A percentile compares a stretch with the other conserved stretches of the same genome.
Evolutionary conservation across 768 basidiomycete species (phyloP).

Genomic region (Suillus subaureus): DNA sequence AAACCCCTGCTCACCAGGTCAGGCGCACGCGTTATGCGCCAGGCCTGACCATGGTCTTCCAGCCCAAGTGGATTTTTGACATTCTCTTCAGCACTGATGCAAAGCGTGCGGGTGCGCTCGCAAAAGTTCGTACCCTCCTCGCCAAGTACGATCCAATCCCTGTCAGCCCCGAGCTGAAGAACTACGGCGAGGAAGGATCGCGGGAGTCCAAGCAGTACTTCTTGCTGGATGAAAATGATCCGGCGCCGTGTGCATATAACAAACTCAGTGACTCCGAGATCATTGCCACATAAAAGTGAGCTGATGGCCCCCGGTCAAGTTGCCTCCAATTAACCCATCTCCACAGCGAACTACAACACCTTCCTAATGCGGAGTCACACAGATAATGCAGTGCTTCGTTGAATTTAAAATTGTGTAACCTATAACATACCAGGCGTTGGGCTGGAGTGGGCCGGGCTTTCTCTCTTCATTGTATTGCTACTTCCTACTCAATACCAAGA

Average conservation of each 20-base stretch:
- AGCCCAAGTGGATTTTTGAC: conserved; percentile 28
- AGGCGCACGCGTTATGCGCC: conserved; percentile 23
- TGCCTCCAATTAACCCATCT: neutral
- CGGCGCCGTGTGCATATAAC: conserved; percentile 20
- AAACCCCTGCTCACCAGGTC: conserved; percentile 24
- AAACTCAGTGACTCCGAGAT: conserved; percentile 9
- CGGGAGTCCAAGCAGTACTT: conserved; percentile 26
- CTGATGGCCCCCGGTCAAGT: neutral
- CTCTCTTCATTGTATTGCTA: neutral
- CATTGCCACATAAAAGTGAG: conserved; percentile 9
- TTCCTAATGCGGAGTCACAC: conserved; percentile 6
- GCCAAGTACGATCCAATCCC: conserved; percentile 24
- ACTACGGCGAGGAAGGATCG: conserved; percentile 23
- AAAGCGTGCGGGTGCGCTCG: conserved; percentile 20
- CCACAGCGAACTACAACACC: conserved; percentile 5
- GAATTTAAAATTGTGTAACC: neutral
- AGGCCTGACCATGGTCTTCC: conserved; percentile 24
- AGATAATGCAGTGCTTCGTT: neutral
- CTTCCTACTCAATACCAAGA: neutral
- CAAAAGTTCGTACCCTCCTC: conserved; percentile 20
- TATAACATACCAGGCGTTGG: neutral
- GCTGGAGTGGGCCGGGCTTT: too few species aligned
- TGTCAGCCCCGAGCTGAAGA: conserved; percentile 25
- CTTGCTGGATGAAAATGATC: conserved; percentile 23
- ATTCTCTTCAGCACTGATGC: conserved; percentile 23